Conservation (phyloP, 805 yeast genomes). For the Wickerhamiella sergipiensis region DNA sequence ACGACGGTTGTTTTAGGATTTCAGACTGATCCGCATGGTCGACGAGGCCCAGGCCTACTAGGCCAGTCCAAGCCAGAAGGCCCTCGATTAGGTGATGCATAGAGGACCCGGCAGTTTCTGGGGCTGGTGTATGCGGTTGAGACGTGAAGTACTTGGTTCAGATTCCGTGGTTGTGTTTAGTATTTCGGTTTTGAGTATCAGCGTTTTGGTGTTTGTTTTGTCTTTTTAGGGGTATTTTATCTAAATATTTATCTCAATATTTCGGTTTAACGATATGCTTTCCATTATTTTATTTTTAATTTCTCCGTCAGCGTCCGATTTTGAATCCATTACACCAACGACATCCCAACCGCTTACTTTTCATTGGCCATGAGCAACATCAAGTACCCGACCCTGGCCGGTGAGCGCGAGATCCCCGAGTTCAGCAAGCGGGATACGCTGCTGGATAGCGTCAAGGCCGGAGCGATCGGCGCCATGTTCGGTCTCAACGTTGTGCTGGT, state of each 20-base stretch:
- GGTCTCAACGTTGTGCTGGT: constrained; percentile 38
- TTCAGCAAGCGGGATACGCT: constrained; percentile 46
- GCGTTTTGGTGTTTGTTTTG: too few relatives aligned
- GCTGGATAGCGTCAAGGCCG: constrained; percentile 35
- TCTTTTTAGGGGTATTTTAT: too few relatives aligned
- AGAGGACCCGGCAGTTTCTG: too few relatives aligned
- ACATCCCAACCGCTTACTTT: constrained; percentile 1
- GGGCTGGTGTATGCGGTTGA: too few relatives aligned
- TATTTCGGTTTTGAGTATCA: too few relatives aligned
- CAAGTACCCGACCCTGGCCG: constrained; percentile 16
- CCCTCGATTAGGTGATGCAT: neutral
- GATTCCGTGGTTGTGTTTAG: too few relatives aligned
- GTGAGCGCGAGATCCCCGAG: constrained; percentile 27
- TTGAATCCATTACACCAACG: too few relatives aligned
- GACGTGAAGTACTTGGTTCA: too few relatives aligned
- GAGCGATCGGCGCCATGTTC: constrained; percentile 31
- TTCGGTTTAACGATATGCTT: too few relatives aligned
- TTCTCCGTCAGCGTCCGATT: too few relatives aligned
- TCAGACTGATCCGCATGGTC: neutral
- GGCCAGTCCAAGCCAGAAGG: neutral
- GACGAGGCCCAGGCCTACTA: neutral
- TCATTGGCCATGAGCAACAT: constrained; percentile 10
- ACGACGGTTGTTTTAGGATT: neutral
- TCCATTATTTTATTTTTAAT: too few relatives aligned
- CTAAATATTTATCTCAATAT: too few relatives aligned